A percentile compares a stretch with the other conserved stretches of the same genome.
Conservation (phyloP, 768 basidiomycete species). For the Kwoniella sp. region DNA sequence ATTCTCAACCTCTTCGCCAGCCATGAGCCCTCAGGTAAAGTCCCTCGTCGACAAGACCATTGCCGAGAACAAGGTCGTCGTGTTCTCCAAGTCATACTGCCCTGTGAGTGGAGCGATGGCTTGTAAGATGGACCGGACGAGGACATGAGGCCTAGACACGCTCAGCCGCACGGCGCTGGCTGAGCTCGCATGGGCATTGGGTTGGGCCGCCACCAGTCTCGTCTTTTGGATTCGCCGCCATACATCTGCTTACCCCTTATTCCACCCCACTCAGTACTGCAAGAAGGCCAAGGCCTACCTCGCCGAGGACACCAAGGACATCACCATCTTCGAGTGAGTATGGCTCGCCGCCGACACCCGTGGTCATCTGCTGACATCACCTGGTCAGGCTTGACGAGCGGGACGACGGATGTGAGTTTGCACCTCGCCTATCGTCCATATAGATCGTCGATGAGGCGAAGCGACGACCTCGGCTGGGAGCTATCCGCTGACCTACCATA, state of each 20-base stretch:
- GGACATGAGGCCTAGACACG: too few relatives aligned
- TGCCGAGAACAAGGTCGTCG: slow-evolving; percentile 42
- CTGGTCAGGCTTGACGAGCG: slow-evolving; percentile 38
- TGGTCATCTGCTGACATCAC: neutral
- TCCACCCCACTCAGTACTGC: too few relatives aligned
- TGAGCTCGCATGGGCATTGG: too few relatives aligned
- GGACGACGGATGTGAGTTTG: slow-evolving; percentile 43
- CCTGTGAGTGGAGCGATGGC: slow-evolving; percentile 46
- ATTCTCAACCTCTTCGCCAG: slow-evolving; percentile 31
- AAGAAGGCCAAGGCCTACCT: slow-evolving; percentile 36
- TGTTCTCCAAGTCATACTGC: slow-evolving; percentile 47
- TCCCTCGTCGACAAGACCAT: slow-evolving; percentile 38
- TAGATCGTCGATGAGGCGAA: slow-evolving; percentile 7
- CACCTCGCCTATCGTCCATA: neutral
- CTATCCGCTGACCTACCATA: neutral
- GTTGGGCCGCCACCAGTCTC: too few relatives aligned
- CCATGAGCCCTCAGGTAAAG: slow-evolving; percentile 39
- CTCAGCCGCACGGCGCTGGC: too few relatives aligned
- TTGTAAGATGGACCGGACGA: too few relatives aligned
- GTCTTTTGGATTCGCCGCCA: too few relatives aligned
- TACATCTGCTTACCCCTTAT: too few relatives aligned
- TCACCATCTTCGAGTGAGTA: slow-evolving; percentile 32
- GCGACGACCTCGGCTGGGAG: neutral
- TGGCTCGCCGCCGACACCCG: neutral
- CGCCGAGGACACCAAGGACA: slow-evolving; percentile 28